These are phyloP conservation scores for Daldinia decipiens DNA, from an alignment of 495 filamentous ascomycete species.

Conservation along the genomic window DNA sequence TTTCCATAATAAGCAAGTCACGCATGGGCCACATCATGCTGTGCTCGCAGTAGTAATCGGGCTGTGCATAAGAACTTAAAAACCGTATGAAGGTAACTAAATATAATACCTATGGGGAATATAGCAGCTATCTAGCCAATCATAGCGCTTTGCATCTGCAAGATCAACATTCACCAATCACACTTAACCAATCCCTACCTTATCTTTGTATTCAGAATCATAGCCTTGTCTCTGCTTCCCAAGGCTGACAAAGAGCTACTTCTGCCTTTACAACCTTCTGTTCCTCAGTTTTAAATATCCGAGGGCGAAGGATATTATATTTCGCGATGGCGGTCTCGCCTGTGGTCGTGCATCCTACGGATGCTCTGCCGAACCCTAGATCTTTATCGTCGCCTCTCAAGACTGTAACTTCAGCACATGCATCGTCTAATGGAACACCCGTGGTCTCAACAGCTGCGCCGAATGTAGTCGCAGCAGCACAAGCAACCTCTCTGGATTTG, in stretches of 20 bases:
- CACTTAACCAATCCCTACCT: slow-evolving; percentile 5
- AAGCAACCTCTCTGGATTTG: slow-evolving; percentile 62
- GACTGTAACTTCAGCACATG: slow-evolving; percentile 43
- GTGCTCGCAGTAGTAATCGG: not conserved
- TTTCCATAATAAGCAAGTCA: not conserved
- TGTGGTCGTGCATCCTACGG: slow-evolving; percentile 42
- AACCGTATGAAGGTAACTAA: not conserved
- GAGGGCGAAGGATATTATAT: slow-evolving; percentile 2
- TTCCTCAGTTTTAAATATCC: not conserved
- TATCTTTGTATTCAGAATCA: not conserved
- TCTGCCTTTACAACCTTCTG: slow-evolving; percentile 1
- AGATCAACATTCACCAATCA: slow-evolving; percentile 25
- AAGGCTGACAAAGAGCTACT: slow-evolving; percentile 24
- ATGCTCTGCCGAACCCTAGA: slow-evolving; percentile 36
- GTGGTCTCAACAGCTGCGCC: slow-evolving; percentile 42
- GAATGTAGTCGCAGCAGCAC: slow-evolving; percentile 34
- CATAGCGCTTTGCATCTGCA: not conserved
- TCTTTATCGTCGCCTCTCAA: slow-evolving; percentile 49
- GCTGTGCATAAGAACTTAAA: not conserved
- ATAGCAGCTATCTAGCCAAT: not conserved
- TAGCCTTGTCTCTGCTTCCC: slow-evolving; percentile 26
- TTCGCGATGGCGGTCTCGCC: slow-evolving; percentile 51
- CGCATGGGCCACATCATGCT: not conserved
- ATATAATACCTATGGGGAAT: slow-evolving; percentile 2
- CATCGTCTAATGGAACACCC: slow-evolving; percentile 50